A percentile compares a stretch with the other conserved stretches of the same genome.
phyloP scores from a whole-genome alignment of 768 basidiomycete species.

The Boletus pseudopeckii region DNA sequence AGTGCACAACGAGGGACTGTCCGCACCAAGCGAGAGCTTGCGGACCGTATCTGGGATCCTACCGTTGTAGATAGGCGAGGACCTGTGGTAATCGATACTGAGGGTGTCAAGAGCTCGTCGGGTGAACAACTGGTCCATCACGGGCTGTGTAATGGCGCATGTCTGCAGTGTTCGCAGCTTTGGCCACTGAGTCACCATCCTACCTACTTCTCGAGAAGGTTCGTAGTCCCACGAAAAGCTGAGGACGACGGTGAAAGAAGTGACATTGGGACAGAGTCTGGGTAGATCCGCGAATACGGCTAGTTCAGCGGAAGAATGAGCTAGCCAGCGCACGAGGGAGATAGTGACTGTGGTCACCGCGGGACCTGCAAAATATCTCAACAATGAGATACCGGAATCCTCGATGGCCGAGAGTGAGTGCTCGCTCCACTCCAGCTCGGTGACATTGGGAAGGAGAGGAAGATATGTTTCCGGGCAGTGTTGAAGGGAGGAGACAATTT shows the following conservation, averaged over 20 bases:
- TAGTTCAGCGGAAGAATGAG: slow-evolving; percentile 8
- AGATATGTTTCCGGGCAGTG: slow-evolving; percentile 6
- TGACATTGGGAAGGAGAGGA: slow-evolving; percentile 24
- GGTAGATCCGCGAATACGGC: slow-evolving; percentile 15
- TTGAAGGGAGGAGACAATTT: slow-evolving; percentile 10
- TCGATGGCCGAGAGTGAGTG: neutral
- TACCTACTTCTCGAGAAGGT: slow-evolving; percentile 9
- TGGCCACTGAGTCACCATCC: slow-evolving; percentile 17
- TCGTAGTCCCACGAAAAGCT: slow-evolving; percentile 7
- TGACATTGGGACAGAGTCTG: slow-evolving; percentile 18
- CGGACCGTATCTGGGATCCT: slow-evolving; percentile 11
- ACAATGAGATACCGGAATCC: slow-evolving; percentile 11
- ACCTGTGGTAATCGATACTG: slow-evolving; percentile 6
- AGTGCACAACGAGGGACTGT: slow-evolving; percentile 1
- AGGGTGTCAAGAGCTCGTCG: slow-evolving; percentile 6
- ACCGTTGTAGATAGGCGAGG: slow-evolving; percentile 11
- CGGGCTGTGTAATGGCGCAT: slow-evolving; percentile 9
- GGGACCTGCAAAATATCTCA: slow-evolving; percentile 12
- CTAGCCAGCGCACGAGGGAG: slow-evolving; percentile 12
- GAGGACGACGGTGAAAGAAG: slow-evolving; percentile 12
- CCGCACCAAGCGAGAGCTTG: slow-evolving; percentile 7
- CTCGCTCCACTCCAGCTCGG: slow-evolving; percentile 15
- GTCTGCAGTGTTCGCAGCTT: slow-evolving; percentile 7
- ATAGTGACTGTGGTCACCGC: slow-evolving; percentile 12
- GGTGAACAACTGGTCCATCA: slow-evolving; percentile 12